phyloP scores from a whole-genome alignment of 1,139 yeast species.

The Suhomyces maxii region DNA sequence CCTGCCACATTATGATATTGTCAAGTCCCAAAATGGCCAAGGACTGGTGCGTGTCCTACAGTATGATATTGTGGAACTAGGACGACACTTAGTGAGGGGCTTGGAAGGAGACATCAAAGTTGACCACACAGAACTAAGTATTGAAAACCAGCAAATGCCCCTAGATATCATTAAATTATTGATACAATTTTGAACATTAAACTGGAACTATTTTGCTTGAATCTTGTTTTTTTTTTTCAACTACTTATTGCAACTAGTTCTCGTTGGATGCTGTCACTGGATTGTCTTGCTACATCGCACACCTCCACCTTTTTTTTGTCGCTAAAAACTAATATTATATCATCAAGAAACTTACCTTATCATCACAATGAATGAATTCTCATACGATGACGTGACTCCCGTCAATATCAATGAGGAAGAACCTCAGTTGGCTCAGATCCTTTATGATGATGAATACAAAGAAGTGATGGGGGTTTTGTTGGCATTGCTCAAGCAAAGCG shows the following conservation, averaged over 20 bases:
- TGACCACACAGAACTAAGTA: no score
- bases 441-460: conserved; percentile 73
- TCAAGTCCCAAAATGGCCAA: neutral
- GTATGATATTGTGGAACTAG: no score
- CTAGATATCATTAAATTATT: no score
- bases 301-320: neutral
- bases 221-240: no score
- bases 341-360: neutral
- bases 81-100: no score
- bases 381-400: conserved; percentile 43
- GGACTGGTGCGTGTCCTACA: neutral
- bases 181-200: no score
- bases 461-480: conserved; percentile 60
- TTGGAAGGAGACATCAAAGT: no score
- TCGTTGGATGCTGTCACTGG: neutral
- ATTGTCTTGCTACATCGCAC: neutral
- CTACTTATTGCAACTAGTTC: no score
- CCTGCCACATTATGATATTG: neutral
- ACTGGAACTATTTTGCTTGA: no score
- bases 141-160: no score
- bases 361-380: neutral
- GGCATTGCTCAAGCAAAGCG: conserved; percentile 59
- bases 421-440: conserved; percentile 67
- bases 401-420: conserved; percentile 46
- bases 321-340: neutral